phyloP scores from a whole-genome alignment of 2,329 filamentous ascomycete species.

The Parascedosporium putredinis region DNA sequence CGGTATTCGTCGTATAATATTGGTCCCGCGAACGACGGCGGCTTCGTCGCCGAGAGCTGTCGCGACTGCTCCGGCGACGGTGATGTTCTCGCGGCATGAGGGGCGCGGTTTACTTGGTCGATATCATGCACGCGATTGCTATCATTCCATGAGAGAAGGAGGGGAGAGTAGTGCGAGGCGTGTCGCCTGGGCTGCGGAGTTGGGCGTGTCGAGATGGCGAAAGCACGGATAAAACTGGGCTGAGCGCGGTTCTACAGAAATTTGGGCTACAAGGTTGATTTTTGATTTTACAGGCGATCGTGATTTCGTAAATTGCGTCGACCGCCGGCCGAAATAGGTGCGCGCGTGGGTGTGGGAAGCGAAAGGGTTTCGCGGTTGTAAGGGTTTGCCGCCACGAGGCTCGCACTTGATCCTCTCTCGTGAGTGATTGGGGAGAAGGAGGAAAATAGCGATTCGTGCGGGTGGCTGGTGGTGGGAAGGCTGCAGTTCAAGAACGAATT shows the following conservation, averaged over 20 bases:
- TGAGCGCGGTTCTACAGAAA: no score
- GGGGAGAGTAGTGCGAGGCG: no score
- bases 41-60: constrained; percentile 7
- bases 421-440: not conserved
- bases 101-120: not conserved
- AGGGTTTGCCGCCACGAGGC: no score
- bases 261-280: no score
- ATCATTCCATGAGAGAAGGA: constrained; percentile 2
- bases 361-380: no score
- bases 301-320: not conserved
- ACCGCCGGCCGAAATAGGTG: no score
- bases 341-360: no score
- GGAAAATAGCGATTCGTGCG: not conserved
- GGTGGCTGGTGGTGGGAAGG: constrained; percentile 5
- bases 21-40: constrained; percentile 5
- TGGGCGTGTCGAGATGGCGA: no score
- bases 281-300: not conserved
- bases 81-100: constrained; percentile 7
- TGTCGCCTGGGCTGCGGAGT: no score
- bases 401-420: not conserved
- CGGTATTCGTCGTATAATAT: constrained; percentile 6
- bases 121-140: not conserved
- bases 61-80: constrained; percentile 10
- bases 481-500: not conserved
- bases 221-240: no score